Base-by-base conservation (phyloP, 2,329 filamentous ascomycete species). In the Aspergillus sp. region DNA sequence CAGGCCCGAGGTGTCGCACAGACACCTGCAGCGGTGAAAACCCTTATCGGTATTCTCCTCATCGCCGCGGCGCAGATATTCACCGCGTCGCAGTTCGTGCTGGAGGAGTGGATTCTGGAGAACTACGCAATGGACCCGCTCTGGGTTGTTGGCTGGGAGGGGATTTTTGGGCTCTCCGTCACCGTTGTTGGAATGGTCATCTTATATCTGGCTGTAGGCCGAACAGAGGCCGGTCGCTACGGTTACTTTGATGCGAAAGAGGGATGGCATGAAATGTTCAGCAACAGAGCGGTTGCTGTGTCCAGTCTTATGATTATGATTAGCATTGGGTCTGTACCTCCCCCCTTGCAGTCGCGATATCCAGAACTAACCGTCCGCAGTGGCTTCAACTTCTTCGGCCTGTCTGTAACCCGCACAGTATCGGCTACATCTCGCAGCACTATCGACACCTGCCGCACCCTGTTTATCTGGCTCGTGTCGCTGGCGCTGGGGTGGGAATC, bases 321-420 rank as follows among this genome's bases (percentile, higher is more conserved):
- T 45, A 93, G 86, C 51, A 98, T 98, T 49, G 89, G 89, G 82
- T 93, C 75, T 55, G 76, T 68, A 15, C 31, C 25, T 24, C 24
- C 17, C 24, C 26, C 34, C 17, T 30, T 28, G 15, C 22, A 30
- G 4, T 34, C n/a, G n/a, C n/a, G n/a, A 29, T 24, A 20, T 30
- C 5, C 24, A n/a, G 14, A 20, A 15, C 28, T 40, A 33, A 19
- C 28, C 32, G 26, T 34, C 45, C 50, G 36, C 41, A 93, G 86
- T 42, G 88, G 89, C 33, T 98, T 96, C 74, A 98, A 98, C 66
- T 98, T 93, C 69, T 98, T 98, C 60, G 91, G 91, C 5, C 74
- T 98, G 7, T 91, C 84, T 1, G 89, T 98, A 6, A 98, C 91
- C 1, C 78, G 85, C 39, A 79, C 66, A 41, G 86, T 98, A 45